Base-by-base conservation (phyloP, 2,329 filamentous ascomycete species). In the Ceratocystis lukuohia region DNA sequence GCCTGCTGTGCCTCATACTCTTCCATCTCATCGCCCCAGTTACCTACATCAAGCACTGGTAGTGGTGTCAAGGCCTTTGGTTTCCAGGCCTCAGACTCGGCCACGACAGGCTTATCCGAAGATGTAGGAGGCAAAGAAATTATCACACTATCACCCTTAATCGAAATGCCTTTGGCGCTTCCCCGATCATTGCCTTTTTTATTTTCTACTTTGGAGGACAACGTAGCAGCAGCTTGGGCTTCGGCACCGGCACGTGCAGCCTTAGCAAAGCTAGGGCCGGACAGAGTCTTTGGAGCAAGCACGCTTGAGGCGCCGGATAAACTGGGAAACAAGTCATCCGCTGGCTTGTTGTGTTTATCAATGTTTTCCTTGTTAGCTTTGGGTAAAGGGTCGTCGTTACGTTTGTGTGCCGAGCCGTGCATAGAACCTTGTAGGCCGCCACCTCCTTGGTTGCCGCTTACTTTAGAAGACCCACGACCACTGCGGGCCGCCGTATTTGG, bases 1-100 rank as follows among this genome's bases (percentile, higher is more conserved):
- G 56, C 48, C 50, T 63, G 48, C 30, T 66, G 53, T 3, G 65
- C 65, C 28, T 82, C 80, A 12, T 80, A 73, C 4, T 76, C 79
- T 62, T 80, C 80, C 77, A 84, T 81, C 73, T 85, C 82, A 45
- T 85, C 82, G 63, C 80, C 82, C 82, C 82, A 84, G 65, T 80
- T 76, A 10, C 74, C 77, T 7, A 78, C 77, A 20, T 78, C 71
- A 0, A 74, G 74, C 6, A 77, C 74, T 5, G 77, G 76, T 1
- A 75, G 56, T 17, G 76, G 71, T 3, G 73, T 71, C 57, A 74
- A 61, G 0, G 71, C 71, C 12, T 71, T 71, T 0, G 72, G 69
- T 8, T 59, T 59, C 56, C 56, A 59, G 15, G 22, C 56, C 5
- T 59, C 12, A 37, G 56, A 8, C 56, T n/a, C 56, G 17, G 30